Conservation (phyloP, 495 filamentous ascomycete genomes). For the Talaromyces stipitatus region DNA sequence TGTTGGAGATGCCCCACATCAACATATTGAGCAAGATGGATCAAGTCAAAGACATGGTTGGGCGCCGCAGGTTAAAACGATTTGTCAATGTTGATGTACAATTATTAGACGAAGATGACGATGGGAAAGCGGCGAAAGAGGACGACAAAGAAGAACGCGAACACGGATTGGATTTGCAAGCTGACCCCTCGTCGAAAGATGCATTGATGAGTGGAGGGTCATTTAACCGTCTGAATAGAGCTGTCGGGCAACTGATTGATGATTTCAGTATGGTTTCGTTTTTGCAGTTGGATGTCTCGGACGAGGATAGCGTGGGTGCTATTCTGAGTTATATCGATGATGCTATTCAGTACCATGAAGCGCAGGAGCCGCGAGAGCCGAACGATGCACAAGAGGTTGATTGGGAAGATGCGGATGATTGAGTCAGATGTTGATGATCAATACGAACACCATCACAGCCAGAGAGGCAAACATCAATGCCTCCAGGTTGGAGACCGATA, state of each 20-base stretch:
- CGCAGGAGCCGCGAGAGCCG: conserved; percentile 86
- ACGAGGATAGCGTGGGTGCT: conserved; percentile 86
- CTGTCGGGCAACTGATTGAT: conserved; percentile 85
- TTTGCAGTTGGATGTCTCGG: conserved; percentile 77
- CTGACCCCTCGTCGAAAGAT: conserved; percentile 51
- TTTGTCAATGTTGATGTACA: conserved; percentile 79
- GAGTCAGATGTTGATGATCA: background rate
- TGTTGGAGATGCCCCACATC: conserved; percentile 92
- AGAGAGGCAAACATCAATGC: too few species aligned
- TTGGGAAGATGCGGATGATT: conserved; percentile 44
- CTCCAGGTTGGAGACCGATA: background rate
- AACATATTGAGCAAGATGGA: conserved; percentile 98
- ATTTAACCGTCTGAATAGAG: conserved; percentile 71
- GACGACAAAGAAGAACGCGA: conserved; percentile 32
- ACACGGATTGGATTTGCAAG: conserved; percentile 21
- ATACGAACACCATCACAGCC: conserved; percentile 7
- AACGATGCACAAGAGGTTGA: conserved; percentile 69
- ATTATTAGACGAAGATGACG: conserved; percentile 61
- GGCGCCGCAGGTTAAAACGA: conserved; percentile 73
- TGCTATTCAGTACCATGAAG: conserved; percentile 90
- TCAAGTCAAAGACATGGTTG: conserved; percentile 74
- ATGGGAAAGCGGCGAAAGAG: conserved; percentile 26
- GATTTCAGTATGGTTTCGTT: conserved; percentile 98
- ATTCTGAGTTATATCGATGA: conserved; percentile 98
- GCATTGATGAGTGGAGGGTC: conserved; percentile 70